Conservation (phyloP, 2,329 filamentous ascomycete genomes). For the Coniella lustricola region DNA sequence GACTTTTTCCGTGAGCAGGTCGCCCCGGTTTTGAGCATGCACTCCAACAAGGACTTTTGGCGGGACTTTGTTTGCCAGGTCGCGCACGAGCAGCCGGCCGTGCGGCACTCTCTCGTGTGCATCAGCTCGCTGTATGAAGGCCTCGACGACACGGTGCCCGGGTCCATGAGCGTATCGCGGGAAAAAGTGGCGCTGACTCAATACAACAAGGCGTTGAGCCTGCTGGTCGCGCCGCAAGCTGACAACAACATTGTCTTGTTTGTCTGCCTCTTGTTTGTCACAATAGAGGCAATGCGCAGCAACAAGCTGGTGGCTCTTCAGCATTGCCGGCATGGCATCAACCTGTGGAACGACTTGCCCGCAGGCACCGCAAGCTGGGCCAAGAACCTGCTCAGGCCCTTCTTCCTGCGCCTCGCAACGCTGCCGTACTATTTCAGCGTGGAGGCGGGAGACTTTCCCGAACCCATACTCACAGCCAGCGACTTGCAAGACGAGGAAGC, state of each 20-base stretch:
- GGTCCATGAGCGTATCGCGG: slow-evolving; percentile 19
- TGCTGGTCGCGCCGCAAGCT: slow-evolving; percentile 31
- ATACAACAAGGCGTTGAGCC: slow-evolving; percentile 42
- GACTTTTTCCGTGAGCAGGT: slow-evolving; percentile 32
- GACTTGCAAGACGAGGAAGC: neutral
- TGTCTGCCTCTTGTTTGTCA: slow-evolving; percentile 42
- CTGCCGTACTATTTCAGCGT: slow-evolving; percentile 27
- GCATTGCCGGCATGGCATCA: slow-evolving; percentile 25
- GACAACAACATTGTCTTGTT: slow-evolving; percentile 31
- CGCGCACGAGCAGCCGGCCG: slow-evolving; percentile 36
- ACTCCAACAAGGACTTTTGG: slow-evolving; percentile 38
- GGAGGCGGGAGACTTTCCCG: slow-evolving; percentile 6
- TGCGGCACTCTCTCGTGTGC: slow-evolving; percentile 43
- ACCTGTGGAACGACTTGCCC: slow-evolving; percentile 16
- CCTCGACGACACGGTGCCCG: slow-evolving; percentile 17
- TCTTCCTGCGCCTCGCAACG: slow-evolving; percentile 37
- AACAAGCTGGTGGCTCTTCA: slow-evolving; percentile 32
- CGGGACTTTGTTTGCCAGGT: slow-evolving; percentile 37
- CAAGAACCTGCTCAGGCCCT: slow-evolving; percentile 33
- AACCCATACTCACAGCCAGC: slow-evolving; percentile 2
- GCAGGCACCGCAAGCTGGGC: slow-evolving; percentile 10
- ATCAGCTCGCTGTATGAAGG: slow-evolving; percentile 41
- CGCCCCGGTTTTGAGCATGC: slow-evolving; percentile 34
- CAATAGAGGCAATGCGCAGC: slow-evolving; percentile 41
- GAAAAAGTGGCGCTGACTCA: slow-evolving; percentile 34